Conservation (phyloP, 345 rosid species). For the Citrus inodora region DNA sequence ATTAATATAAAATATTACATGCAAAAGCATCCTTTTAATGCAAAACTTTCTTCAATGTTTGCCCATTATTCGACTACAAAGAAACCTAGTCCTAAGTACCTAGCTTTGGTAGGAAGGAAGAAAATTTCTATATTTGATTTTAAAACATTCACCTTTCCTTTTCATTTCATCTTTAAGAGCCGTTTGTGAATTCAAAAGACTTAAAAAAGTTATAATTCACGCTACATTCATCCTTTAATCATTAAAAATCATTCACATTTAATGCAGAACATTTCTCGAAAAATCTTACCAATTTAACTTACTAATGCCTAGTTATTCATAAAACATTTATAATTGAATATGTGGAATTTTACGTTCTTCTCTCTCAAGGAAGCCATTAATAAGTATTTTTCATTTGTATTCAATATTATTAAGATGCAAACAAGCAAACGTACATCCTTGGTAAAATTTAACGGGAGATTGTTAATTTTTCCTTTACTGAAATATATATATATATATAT, state of each 20-base stretch:
- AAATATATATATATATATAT: too few species aligned
- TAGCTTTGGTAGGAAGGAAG: not conserved
- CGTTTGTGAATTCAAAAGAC: too few species aligned
- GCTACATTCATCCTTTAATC: not conserved
- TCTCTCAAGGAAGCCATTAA: not conserved
- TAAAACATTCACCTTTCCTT: not conserved
- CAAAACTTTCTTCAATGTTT: not conserved
- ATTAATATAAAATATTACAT: not conserved
- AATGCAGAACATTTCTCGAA: too few species aligned
- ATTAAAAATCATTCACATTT: too few species aligned
- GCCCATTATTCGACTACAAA: not conserved
- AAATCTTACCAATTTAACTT: too few species aligned
- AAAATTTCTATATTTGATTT: not conserved
- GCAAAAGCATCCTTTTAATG: not conserved
- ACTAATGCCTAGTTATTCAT: too few species aligned
- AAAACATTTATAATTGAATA: not conserved
- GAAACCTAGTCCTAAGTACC: not conserved
- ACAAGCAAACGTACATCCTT: too few species aligned
- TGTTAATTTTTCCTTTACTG: too few species aligned
- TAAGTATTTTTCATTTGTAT: not conserved
- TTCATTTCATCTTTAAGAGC: not conserved
- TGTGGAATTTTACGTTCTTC: not conserved
- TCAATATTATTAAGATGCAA: too few species aligned
- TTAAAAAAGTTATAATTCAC: not conserved
- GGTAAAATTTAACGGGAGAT: too few species aligned